Conservation (phyloP, 371 early-diverging fungal genomes). For the Mucor racemosus region DNA sequence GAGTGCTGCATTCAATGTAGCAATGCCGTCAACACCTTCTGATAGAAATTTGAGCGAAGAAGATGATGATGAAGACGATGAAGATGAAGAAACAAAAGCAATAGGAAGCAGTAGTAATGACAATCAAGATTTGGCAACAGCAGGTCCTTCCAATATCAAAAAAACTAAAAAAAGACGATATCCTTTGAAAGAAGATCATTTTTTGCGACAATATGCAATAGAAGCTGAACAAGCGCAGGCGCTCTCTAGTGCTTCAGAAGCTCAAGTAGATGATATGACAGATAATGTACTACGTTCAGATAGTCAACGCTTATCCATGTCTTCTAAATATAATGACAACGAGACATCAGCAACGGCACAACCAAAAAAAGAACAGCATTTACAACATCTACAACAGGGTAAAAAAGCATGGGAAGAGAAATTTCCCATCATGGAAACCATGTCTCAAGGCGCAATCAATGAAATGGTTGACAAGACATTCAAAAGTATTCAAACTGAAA, state of each 20-base stretch:
- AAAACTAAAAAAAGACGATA: conserved; percentile 29
- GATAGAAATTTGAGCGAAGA: conserved; percentile 23
- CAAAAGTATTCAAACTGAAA: conserved; percentile 63
- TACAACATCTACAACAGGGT: conserved; percentile 17
- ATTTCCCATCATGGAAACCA: conserved; percentile 88
- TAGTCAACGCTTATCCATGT: conserved; percentile 18
- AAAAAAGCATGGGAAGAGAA: conserved; percentile 61
- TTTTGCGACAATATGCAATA: conserved; percentile 32
- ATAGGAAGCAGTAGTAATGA: background rate
- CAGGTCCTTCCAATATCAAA: conserved; percentile 18
- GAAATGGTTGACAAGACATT: conserved; percentile 94
- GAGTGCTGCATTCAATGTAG: conserved; percentile 88
- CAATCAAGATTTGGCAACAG: conserved; percentile 1
- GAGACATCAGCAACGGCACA: background rate
- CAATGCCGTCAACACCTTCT: conserved; percentile 61
- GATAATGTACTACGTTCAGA: conserved; percentile 24
- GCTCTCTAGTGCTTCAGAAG: conserved; percentile 14
- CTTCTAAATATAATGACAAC: conserved; percentile 2
- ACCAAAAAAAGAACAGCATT: background rate
- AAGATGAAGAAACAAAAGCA: background rate
- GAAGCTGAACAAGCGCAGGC: conserved; percentile 34
- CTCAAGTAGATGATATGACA: conserved; percentile 23
- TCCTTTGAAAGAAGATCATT: conserved; percentile 48
- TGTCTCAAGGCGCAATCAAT: conserved; percentile 90
- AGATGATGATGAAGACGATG: background rate